Conservation (phyloP, 106 monocot genomes). For the Agapanthus africanus region DNA sequence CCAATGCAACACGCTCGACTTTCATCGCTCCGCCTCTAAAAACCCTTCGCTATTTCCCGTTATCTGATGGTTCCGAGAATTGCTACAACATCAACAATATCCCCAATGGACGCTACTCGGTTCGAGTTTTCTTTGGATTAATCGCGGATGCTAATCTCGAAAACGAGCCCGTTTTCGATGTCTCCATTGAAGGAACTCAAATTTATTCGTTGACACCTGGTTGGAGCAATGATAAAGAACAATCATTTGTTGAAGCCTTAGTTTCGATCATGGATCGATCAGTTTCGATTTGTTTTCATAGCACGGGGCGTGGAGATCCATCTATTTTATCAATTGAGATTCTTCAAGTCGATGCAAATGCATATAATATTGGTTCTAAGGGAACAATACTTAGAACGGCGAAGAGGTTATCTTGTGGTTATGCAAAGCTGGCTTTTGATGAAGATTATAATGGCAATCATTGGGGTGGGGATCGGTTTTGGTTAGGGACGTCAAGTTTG, state of each 20-base stretch:
- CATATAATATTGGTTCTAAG: constrained; percentile 57
- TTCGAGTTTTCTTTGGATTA: constrained; percentile 75
- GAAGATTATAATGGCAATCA: constrained; percentile 70
- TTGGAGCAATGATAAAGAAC: constrained; percentile 73
- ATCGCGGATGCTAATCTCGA: constrained; percentile 44
- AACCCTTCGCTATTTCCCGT: constrained; percentile 91
- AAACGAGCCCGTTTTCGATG: constrained; percentile 83
- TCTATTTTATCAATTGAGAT: constrained; percentile 84
- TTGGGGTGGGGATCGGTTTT: constrained; percentile 96
- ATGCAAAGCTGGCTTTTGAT: constrained; percentile 73
- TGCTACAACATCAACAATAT: constrained; percentile 77
- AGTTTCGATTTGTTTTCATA: constrained; percentile 70
- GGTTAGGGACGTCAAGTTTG: constrained; percentile 53
- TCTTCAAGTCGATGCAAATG: constrained; percentile 67
- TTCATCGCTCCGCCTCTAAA: constrained; percentile 59
- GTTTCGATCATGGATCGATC: constrained; percentile 49
- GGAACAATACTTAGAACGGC: constrained; percentile 56
- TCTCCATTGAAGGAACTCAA: constrained; percentile 85
- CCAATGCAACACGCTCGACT: constrained; percentile 54
- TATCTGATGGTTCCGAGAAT: constrained; percentile 93
- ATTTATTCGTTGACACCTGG: constrained; percentile 71
- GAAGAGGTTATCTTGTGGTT: constrained; percentile 75
- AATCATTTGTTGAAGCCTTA: constrained; percentile 74
- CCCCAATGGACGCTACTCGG: constrained; percentile 59
- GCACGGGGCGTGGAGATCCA: constrained; percentile 95